These are phyloP conservation scores for Groenewaldozyma salmanticensis DNA, from an alignment of 805 yeast genomes.

Conservation along the genomic window DNA sequence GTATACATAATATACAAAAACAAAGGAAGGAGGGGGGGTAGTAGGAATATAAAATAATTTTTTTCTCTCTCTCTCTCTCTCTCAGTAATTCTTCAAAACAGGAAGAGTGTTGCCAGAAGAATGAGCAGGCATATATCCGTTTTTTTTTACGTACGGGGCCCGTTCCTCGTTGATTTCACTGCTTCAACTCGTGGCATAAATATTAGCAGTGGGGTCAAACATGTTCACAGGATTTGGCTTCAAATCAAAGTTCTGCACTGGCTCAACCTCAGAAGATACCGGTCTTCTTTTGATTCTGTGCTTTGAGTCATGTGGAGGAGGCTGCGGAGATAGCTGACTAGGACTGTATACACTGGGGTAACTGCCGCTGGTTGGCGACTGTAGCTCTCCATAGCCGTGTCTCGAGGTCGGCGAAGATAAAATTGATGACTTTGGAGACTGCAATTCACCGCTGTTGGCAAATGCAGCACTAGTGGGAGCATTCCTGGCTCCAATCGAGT, in stretches of 20 bases:
- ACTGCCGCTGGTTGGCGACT: not conserved
- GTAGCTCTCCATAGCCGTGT: not conserved
- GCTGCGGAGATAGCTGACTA: conserved; percentile 1
- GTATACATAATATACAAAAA: too few relatives aligned
- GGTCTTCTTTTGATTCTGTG: conserved; percentile 13
- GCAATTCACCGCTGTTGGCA: conserved; percentile 5
- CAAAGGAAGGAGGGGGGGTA: too few relatives aligned
- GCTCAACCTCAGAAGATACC: conserved; percentile 10
- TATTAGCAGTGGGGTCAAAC: conserved; percentile 18
- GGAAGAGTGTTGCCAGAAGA: too few relatives aligned
- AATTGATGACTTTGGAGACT: too few relatives aligned
- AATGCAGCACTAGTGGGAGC: conserved; percentile 8
- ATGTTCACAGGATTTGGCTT: conserved; percentile 9
- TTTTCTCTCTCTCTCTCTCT: too few relatives aligned
- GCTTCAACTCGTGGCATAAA: conserved; percentile 2
- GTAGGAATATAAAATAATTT: too few relatives aligned
- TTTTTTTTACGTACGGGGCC: not conserved
- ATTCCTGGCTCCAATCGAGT: conserved; percentile 11
- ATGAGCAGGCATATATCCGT: not conserved
- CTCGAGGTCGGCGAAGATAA: not conserved
- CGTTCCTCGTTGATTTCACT: conserved; percentile 1
- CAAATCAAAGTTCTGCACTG: not conserved
- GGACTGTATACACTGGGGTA: not conserved
- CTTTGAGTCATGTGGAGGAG: not conserved
- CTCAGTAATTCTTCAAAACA: too few relatives aligned